Evolutionary conservation across 768 basidiomycete genomes (phyloP).

Genomic region (Boletales sp.): DNA sequence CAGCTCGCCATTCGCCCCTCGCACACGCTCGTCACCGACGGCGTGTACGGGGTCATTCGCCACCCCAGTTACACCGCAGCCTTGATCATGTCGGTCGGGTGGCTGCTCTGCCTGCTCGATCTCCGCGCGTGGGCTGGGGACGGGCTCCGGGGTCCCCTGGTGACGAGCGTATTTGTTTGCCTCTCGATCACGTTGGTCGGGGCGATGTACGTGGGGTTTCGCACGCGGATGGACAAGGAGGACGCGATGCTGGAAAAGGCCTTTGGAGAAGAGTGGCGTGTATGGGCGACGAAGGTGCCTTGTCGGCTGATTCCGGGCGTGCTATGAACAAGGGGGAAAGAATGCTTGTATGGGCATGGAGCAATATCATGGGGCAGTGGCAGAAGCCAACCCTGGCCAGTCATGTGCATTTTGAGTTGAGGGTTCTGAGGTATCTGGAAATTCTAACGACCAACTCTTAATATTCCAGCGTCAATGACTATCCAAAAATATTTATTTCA

Average conservation of each 20-base stretch:
- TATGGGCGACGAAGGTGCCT: conserved; percentile 21
- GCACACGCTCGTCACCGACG: conserved; percentile 24
- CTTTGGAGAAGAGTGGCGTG: conserved; percentile 27
- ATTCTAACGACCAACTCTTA: too few relatives aligned
- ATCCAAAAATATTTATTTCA: background rate
- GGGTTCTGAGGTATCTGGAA: too few relatives aligned
- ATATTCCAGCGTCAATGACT: too few relatives aligned
- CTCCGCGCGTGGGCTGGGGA: background rate
- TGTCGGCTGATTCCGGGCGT: conserved; percentile 22
- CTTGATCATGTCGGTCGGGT: background rate
- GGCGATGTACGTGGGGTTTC: accelerated
- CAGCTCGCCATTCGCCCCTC: conserved; percentile 19
- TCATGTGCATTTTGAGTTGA: too few relatives aligned
- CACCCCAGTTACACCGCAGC: conserved; percentile 31
- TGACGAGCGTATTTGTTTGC: background rate
- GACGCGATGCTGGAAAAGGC: conserved; percentile 26
- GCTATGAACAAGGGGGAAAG: too few relatives aligned
- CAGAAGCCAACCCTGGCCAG: too few relatives aligned
- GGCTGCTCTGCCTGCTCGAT: conserved; percentile 5
- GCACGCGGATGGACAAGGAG: conserved; percentile 23
- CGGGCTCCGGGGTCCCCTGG: background rate
- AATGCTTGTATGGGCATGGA: too few relatives aligned
- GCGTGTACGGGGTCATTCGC: conserved; percentile 26
- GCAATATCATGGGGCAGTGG: too few relatives aligned
- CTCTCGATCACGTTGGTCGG: background rate